Evolutionary conservation across 176 grass and related monocot genomes (phyloP), one percentile per base, ranked within the genome.

Genomic region (Areca catechu): DNA sequence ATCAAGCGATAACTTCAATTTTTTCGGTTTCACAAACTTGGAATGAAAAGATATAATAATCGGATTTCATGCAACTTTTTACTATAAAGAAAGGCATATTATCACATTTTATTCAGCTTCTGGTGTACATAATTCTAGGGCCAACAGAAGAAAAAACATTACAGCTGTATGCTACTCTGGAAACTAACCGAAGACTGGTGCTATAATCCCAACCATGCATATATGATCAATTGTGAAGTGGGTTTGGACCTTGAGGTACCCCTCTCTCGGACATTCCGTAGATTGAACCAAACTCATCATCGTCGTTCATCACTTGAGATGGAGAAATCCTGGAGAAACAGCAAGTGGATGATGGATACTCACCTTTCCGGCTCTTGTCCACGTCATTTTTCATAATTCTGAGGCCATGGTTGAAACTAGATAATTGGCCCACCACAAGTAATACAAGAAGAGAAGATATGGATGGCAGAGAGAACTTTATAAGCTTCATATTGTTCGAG

Each of bases 201-300:
- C 30, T 43, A 43, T 12, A 12, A 34, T 34, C 30, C 30, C 7
- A 34, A 34, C 7, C 30, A 25, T 25, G 4, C 50, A 48, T n/a
- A n/a, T n/a, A n/a, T n/a, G n/a, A 21, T 77, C 78, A 82, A 69
- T 86, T 90, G 67, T 90, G 86, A 30, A 90, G 86, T 57, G 86
- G 86, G 57, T 90, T 90, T 53, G 86, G 86, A 17, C 86, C 86
- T 66, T 74, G 82, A 66, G 82, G 86, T 43, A 90, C 82, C 49
- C 6, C 24, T 82, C 86, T 81, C 60, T 57, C 50, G 20, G 86
- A 90, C 17, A 86, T 74, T 19, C 70, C 25, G 7, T 70, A 82
- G 58, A 53, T 20, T 2, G 30, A 12, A 1, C 16, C 24, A 43
- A 43, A 43, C 12, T 12, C 10, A 0, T 15, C 28, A 0, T 5